Conservation (phyloP, 805 yeast genomes). For the Pichia exigua region DNA sequence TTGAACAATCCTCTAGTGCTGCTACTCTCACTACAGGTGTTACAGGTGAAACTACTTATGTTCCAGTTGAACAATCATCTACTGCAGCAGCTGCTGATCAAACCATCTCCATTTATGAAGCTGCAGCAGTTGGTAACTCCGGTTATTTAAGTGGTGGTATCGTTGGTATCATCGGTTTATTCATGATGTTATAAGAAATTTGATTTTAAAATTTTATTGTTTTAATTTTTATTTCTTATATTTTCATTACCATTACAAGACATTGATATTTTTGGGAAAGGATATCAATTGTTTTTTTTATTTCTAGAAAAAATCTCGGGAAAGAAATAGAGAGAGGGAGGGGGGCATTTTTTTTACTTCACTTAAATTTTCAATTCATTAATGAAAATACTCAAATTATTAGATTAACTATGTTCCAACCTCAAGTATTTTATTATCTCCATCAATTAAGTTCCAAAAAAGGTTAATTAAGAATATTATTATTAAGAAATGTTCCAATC, state of each 20-base stretch:
- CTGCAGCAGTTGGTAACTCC: conserved; percentile 10
- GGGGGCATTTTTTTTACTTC: conserved; percentile 3
- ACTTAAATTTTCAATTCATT: background rate
- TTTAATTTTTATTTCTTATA: background rate
- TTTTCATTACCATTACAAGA: background rate
- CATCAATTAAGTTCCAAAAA: background rate
- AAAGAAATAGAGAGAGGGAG: conserved; percentile 9
- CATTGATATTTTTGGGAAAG: conserved; percentile 7
- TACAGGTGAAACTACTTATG: conserved; percentile 1
- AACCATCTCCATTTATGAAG: conserved; percentile 11
- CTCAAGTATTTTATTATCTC: background rate
- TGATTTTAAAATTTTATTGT: background rate
- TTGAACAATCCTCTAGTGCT: conserved; percentile 5
- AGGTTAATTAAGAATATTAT: background rate
- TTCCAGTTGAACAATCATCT: conserved; percentile 1
- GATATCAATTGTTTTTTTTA: background rate
- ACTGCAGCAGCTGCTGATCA: conserved; percentile 4
- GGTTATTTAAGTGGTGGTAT: conserved; percentile 12
- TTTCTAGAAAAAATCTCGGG: background rate
- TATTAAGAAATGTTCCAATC: background rate
- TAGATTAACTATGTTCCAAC: conserved; percentile 6
- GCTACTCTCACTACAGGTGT: background rate
- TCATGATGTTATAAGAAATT: conserved; percentile 2
- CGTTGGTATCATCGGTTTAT: conserved; percentile 2
- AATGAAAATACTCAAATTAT: background rate